A percentile compares a stretch with the other conserved stretches of the same genome.
These are phyloP conservation scores for Penicillium manginii DNA, from an alignment of 495 filamentous ascomycete genomes.

Conservation along the genomic window DNA sequence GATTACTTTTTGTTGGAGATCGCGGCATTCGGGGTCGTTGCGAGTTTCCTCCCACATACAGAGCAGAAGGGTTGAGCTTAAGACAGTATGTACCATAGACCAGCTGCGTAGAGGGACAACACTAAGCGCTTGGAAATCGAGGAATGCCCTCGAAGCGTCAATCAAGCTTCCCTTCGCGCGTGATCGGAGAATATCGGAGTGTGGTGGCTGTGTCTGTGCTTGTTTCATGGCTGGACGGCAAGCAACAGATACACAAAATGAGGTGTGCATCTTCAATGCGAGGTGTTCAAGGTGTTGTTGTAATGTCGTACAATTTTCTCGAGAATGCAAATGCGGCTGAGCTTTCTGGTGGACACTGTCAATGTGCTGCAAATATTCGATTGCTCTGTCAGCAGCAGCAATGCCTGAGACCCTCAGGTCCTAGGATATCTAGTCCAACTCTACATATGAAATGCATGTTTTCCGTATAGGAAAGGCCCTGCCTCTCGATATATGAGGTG, in stretches of 20 bases:
- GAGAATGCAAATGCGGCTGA: conserved; percentile 25
- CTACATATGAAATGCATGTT: conserved; percentile 38
- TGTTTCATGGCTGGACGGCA: conserved; percentile 42
- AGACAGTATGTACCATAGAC: conserved; percentile 45
- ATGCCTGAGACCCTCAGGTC: conserved; percentile 9
- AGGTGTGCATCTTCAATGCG: conserved; percentile 40
- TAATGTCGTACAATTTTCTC: conserved; percentile 31
- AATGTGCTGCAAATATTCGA: conserved; percentile 26
- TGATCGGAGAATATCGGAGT: conserved; percentile 21
- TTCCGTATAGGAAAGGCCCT: conserved; percentile 31
- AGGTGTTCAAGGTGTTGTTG: conserved; percentile 42
- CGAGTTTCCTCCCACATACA: conserved; percentile 46
- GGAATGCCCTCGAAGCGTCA: conserved; percentile 37
- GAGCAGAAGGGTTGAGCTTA: conserved; percentile 42
- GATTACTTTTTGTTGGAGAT: conserved; percentile 39
- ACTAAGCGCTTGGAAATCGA: conserved; percentile 40
- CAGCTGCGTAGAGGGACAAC: conserved; percentile 39
- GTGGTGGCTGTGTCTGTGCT: conserved; percentile 3
- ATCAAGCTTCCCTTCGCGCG: conserved; percentile 36
- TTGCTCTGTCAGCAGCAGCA: conserved; percentile 15
- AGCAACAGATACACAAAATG: conserved; percentile 34
- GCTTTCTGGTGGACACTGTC: conserved; percentile 28
- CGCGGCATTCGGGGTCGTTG: conserved; percentile 36
- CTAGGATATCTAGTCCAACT: conserved; percentile 31
- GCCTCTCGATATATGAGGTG: conserved; percentile 3